Evolutionary conservation across 768 basidiomycete species (phyloP).

Genomic region (Leccinum pellstonianum): DNA sequence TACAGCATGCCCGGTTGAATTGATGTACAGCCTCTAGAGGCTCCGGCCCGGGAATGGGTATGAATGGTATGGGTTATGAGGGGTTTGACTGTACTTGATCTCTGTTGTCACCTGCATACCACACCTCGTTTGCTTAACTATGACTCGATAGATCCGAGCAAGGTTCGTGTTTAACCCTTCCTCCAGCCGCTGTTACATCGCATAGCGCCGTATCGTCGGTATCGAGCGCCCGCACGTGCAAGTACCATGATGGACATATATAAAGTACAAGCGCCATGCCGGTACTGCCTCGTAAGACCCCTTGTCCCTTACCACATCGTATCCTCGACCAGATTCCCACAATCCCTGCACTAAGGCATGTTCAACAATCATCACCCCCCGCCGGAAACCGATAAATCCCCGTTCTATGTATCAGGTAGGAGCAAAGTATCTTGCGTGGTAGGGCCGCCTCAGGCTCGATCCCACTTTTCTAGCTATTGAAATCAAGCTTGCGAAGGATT

Average conservation of each 20-base stretch:
- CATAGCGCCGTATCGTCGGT: not conserved
- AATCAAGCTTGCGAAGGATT: constrained; percentile 8
- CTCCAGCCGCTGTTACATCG: no score
- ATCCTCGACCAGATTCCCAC: not conserved
- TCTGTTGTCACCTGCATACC: no score
- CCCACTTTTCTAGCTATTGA: not conserved
- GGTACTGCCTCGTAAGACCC: not conserved
- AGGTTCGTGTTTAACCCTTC: no score
- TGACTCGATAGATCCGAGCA: no score
- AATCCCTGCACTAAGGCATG: not conserved
- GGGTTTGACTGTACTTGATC: no score
- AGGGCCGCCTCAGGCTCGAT: no score
- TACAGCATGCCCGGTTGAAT: no score
- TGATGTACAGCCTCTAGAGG: no score
- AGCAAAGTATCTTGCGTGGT: not conserved
- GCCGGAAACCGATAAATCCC: no score
- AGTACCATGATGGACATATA: not conserved
- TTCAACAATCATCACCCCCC: not conserved
- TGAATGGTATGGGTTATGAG: no score
- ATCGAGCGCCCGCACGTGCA: not conserved
- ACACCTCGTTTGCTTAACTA: no score
- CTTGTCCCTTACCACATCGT: not conserved
- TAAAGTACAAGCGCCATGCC: not conserved
- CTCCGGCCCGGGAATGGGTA: no score
- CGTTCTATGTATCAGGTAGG: not conserved